phyloP scores from a whole-genome alignment of 192 early-diverging fungal species.

The Backusella circina region DNA sequence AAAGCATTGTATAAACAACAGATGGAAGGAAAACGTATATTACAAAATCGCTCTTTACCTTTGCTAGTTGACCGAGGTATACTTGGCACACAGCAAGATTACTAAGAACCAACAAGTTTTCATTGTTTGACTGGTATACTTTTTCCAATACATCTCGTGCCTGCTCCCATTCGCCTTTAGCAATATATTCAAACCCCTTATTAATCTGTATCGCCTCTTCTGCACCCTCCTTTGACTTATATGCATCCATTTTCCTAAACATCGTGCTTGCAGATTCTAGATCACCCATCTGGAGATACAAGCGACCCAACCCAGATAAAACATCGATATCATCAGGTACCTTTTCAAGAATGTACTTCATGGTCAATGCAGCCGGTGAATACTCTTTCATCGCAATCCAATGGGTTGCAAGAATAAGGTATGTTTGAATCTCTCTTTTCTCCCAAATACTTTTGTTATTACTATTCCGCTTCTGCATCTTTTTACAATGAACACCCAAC shows the following conservation, averaged over 20 bases:
- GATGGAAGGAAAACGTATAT: not conserved
- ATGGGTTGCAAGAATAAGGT: conserved; percentile 43
- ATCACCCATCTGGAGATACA: conserved; percentile 47
- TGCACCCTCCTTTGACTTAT: not conserved
- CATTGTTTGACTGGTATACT: conserved; percentile 36
- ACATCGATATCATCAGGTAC: conserved; percentile 32
- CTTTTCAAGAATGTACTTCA: conserved; percentile 27
- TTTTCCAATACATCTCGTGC: conserved; percentile 39
- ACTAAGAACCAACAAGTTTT: conserved; percentile 43
- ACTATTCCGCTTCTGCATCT: conserved; percentile 12
- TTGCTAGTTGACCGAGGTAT: conserved; percentile 41
- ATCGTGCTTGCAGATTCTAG: conserved; percentile 30
- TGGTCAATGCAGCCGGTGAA: conserved; percentile 31
- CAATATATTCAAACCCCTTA: conserved; percentile 34
- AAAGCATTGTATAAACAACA: not conserved
- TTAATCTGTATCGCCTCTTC: conserved; percentile 37
- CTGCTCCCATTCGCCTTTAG: conserved; percentile 39
- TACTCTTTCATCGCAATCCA: conserved; percentile 43
- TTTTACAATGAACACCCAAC: conserved; percentile 42
- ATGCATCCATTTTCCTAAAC: conserved; percentile 25
- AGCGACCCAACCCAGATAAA: conserved; percentile 39
- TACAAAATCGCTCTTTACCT: not conserved
- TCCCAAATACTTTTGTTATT: conserved; percentile 24
- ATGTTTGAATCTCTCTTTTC: conserved; percentile 34
- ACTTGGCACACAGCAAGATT: conserved; percentile 49